Evolutionary conservation across 257 asterid genomes (phyloP).

Genomic region (Jaltomata sinuosa): DNA sequence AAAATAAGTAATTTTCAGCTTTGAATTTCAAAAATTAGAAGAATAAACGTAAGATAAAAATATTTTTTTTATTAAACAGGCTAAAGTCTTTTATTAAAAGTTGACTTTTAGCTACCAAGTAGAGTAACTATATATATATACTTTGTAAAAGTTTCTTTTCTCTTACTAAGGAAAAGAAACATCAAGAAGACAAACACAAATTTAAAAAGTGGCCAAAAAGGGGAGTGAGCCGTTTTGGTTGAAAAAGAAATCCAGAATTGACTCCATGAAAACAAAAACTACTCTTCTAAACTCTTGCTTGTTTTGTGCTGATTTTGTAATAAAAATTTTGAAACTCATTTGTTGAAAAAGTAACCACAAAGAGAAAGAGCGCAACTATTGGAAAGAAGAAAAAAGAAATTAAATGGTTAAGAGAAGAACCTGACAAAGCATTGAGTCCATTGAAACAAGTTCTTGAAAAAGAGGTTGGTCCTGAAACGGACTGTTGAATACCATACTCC

Average conservation of each 20-base stretch:
- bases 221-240: not conserved
- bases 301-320: not conserved
- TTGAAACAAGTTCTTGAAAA: conserved; percentile 87
- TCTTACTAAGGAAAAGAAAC: not conserved
- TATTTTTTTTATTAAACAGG: too few relatives aligned
- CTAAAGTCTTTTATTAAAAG: too few relatives aligned
- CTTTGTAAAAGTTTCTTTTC: not conserved
- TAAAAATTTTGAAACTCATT: not conserved
- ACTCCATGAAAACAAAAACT: not conserved
- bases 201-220: too few relatives aligned
- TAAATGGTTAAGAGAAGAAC: conserved; percentile 8
- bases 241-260: not conserved
- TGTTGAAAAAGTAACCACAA: not conserved
- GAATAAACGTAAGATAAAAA: not conserved
- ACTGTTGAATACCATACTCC: not conserved
- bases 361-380: not conserved
- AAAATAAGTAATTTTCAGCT: not conserved
- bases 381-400: too few relatives aligned
- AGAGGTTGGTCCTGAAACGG: conserved; percentile 23
- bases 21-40: not conserved
- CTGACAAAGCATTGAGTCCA: conserved; percentile 72
- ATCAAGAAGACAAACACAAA: not conserved
- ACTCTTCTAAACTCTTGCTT: not conserved
- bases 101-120: not conserved
- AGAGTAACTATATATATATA: too few relatives aligned